Evolutionary conservation across 2,329 filamentous ascomycete species (phyloP).

Genomic region (Clarireedia sp.): DNA sequence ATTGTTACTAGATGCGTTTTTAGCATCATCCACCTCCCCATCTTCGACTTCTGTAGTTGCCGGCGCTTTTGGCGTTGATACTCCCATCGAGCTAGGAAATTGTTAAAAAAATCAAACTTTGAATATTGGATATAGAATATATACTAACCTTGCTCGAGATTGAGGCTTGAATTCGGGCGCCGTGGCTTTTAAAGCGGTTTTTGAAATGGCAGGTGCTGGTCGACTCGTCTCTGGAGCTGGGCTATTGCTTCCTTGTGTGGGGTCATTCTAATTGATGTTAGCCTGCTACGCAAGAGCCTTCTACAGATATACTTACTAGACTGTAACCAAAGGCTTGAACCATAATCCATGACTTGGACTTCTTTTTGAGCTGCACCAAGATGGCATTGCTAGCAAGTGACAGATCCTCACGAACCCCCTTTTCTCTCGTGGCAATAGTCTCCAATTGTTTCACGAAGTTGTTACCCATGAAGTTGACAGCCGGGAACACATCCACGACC

Average conservation of each 20-base stretch:
- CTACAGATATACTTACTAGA: constrained; percentile 40
- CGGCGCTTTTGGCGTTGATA: constrained; percentile 24
- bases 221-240: constrained; percentile 6
- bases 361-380: constrained; percentile 60
- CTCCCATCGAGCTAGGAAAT: constrained; percentile 23
- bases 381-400: constrained; percentile 66
- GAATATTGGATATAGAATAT: background rate
- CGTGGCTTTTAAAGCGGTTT: constrained; percentile 45
- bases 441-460: constrained; percentile 57
- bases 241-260: constrained; percentile 11
- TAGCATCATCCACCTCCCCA: constrained; percentile 62
- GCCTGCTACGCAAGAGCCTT: constrained; percentile 19
- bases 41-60: constrained; percentile 53
- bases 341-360: constrained; percentile 62
- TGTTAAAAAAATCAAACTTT: constrained; percentile 28
- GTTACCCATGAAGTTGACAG: constrained; percentile 78
- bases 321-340: constrained; percentile 65
- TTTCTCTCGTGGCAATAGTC: constrained; percentile 57
- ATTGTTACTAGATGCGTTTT: constrained; percentile 17
- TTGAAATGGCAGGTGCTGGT: constrained; percentile 10
- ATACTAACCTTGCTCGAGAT: constrained; percentile 28
- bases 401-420: constrained; percentile 60
- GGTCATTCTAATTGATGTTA: constrained; percentile 21
- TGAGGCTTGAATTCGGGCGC: constrained; percentile 59
- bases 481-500: constrained; percentile 75